Evolutionary conservation across 2,329 filamentous ascomycete genomes (phyloP), one percentile per base, ranked within the genome.

Genomic region (Aspergillus hortae): DNA sequence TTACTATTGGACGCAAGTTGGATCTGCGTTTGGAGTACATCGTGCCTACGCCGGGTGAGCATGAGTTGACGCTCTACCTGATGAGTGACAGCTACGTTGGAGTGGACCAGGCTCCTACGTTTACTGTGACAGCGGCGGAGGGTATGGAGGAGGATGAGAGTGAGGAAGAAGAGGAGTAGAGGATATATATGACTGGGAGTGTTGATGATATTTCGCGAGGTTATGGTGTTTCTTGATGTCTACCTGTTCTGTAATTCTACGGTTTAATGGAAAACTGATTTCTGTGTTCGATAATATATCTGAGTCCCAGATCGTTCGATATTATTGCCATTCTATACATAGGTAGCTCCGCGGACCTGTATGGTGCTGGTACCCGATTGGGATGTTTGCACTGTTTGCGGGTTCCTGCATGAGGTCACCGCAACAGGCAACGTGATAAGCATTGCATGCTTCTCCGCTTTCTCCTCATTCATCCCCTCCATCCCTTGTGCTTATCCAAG

Each of bases 31-130:
- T 99, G 57, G 92, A 97, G 74, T 95, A 92, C 70, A 90, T 90
- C 23, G 88, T 97, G 48, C 90, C 90, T 35, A 89, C 89, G 21
- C 81, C 90, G 23, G 94, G 94, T 46, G 83, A 90, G 67, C 90
- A 96, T 71, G 85, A 92, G 54, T 74, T 99, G 66, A 96, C 92
- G 71, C 77, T 97, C 58, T 96, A 90, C 74, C 77, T 99, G 68
- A 96, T 99, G 88, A 94, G 92, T 69, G 94, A 99, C 75, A 92
- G 89, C 71, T 99, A 99, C 71, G 83, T 96, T 33, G 94, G 94
- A 23, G 91, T 99, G 48, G 95, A 99, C 75, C 94, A 99, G 75
- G 95, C 95, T 67, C 90, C 92, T 49, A 84, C 85, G 4, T 97
- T 99, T 70, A 86, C 83, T 51, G 85, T 99, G 42, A 86, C 82